Conservation (phyloP, 2,329 filamentous ascomycete genomes). For the Teratosphaeriaceae sp. region DNA sequence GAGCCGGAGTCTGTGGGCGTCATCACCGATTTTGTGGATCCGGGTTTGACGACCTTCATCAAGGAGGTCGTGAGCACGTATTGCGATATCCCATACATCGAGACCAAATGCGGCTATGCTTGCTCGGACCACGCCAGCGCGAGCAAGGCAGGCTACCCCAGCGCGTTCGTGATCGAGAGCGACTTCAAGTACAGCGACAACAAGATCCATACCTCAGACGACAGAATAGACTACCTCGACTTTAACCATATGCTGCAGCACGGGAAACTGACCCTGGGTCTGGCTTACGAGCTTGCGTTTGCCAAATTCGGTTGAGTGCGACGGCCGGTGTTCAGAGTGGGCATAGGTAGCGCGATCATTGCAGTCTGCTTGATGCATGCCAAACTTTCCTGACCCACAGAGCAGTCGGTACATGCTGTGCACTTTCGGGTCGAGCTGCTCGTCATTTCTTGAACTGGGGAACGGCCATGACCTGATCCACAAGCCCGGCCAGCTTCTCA, state of each 20-base stretch:
- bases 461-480: background rate
- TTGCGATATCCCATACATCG: slow-evolving; percentile 78
- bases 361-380: too few relatives aligned
- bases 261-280: slow-evolving; percentile 72
- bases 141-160: slow-evolving; percentile 66
- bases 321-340: too few relatives aligned
- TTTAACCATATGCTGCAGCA: slow-evolving; percentile 93
- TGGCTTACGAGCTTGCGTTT: slow-evolving; percentile 79
- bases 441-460: background rate
- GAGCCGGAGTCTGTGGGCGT: slow-evolving; percentile 82
- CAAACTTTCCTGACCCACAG: too few relatives aligned
- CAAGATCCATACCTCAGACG: slow-evolving; percentile 64
- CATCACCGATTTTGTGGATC: slow-evolving; percentile 85
- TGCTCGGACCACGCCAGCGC: slow-evolving; percentile 71
- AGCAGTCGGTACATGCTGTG: too few relatives aligned
- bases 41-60: slow-evolving; percentile 78
- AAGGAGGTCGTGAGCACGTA: slow-evolving; percentile 83
- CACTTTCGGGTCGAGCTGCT: too few relatives aligned
- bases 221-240: slow-evolving; percentile 63
- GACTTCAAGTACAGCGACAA: slow-evolving; percentile 58
- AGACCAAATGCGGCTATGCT: slow-evolving; percentile 85
- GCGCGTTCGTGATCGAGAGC: slow-evolving; percentile 70
- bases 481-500: background rate
- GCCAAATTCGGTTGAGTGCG: too few relatives aligned
- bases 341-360: too few relatives aligned